Percentiles rank a stretch among this genome's conserved stretches.
Conservation (phyloP, 768 basidiomycete genomes). For the Phanerochaete carnosa region DNA sequence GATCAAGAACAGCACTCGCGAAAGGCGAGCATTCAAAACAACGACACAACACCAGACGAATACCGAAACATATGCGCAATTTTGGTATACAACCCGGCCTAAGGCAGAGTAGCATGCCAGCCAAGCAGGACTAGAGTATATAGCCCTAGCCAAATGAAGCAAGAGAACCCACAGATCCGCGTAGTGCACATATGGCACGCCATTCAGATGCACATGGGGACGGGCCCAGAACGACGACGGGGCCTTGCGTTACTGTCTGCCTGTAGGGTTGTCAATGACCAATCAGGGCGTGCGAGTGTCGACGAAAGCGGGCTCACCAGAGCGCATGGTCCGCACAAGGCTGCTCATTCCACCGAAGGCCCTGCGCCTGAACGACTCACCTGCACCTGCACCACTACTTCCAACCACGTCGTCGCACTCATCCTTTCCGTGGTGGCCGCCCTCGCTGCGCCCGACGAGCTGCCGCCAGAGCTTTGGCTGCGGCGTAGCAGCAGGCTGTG, state of each 20-base stretch:
- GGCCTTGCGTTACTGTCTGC: neutral
- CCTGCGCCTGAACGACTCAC: neutral
- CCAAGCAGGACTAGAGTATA: too few species aligned
- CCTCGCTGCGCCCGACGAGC: slow-evolving; percentile 16
- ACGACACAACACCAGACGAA: too few species aligned
- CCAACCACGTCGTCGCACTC: neutral
- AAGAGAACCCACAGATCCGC: too few species aligned
- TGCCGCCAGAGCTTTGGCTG: slow-evolving; percentile 17
- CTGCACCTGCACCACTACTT: neutral
- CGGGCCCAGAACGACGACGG: neutral
- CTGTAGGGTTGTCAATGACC: neutral
- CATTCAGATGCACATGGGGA: too few species aligned
- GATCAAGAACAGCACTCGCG: too few species aligned
- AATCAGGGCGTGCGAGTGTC: neutral
- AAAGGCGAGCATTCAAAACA: too few species aligned
- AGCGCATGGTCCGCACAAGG: neutral
- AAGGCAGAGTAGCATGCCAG: too few species aligned
- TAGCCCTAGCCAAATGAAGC: too few species aligned
- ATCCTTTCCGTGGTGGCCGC: slow-evolving; percentile 11
- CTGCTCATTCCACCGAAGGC: neutral
- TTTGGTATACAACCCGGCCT: too few species aligned
- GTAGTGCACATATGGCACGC: too few species aligned
- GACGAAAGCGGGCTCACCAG: neutral
- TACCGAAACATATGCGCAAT: too few species aligned
- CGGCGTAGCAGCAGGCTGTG: slow-evolving; percentile 11